phyloP scores from a whole-genome alignment of 345 rosid genomes.

The Durio zibethinus region DNA sequence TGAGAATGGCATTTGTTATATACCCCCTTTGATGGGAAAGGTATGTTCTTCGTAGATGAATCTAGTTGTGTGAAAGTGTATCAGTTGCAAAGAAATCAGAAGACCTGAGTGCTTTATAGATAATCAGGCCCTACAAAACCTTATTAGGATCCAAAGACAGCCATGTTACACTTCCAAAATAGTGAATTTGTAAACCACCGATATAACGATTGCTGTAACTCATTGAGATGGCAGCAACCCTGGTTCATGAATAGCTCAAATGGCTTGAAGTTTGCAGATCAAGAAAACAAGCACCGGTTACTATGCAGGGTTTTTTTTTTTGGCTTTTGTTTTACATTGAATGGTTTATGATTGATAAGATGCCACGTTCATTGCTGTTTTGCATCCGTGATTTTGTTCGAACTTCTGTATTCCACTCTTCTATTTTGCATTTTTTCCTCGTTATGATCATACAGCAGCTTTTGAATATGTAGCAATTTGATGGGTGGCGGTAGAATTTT shows the following conservation, averaged over 20 bases:
- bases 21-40: conserved; percentile 17
- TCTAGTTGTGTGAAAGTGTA: conserved; percentile 11
- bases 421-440: too few relatives aligned
- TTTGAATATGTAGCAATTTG: too few relatives aligned
- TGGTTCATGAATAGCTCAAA: not conserved
- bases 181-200: not conserved
- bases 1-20: conserved; percentile 11
- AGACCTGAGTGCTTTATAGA: not conserved
- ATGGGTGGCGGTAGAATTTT: too few relatives aligned
- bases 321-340: not conserved
- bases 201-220: not conserved
- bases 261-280: not conserved
- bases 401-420: too few relatives aligned
- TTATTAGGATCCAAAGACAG: not conserved
- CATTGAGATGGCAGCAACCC: not conserved
- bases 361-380: not conserved
- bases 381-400: not conserved
- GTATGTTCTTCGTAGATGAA: conserved; percentile 17
- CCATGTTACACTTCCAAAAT: not conserved
- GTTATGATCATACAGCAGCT: too few relatives aligned
- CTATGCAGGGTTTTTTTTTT: too few relatives aligned
- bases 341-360: not conserved
- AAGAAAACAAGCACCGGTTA: too few relatives aligned
- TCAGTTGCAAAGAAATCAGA: not conserved
- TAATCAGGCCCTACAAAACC: not conserved